Evolutionary conservation across 306 rosid genomes (phyloP), one percentile per base, ranked within the genome.

Genomic region (Dalbergia cultrata): DNA sequence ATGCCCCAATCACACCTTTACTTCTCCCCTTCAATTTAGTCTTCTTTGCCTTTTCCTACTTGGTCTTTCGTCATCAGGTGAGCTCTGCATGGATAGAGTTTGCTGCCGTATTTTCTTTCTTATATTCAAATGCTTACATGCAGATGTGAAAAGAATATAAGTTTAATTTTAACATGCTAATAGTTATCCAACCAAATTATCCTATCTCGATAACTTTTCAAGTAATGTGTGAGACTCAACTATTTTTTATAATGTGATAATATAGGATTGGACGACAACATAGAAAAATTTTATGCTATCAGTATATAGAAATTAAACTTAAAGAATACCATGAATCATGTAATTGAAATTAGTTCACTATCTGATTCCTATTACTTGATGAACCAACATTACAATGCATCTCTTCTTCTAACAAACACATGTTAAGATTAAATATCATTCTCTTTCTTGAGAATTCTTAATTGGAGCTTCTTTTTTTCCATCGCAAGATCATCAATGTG

Each of bases 1-100:
- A 95, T 83, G 88, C 94, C 53, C 97, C 92, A 60, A 63, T 95
- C 80, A 92, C 99, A 56, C 99, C 99, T 18, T 22, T 90, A 61
- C 92, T 95, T 67, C 99, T 92, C 80, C 97, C 99, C 44, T 95
- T 95, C 81, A 90, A 93, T 76, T 26, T 91, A 16, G 68, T 90
- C 86, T 95, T 95, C 97, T 95, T 92, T 70, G 90, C 92, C 16
- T 91, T 95, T 52, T 77, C 99, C 82, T 92, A 85, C 80, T 3
- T 93, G 76, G 91, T 95, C 86, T 93, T 87, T 74, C 94, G 97
- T 9, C 99, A 95, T 86, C 99, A 93, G 91, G 97, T 95, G 41
- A 70, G 31, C 31, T 26, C 31, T 26, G 31, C 0, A 26, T 26
- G 31, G 31, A 81, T 72, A 35, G 21, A 18, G 26, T 63, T 60